Evolutionary conservation across 768 basidiomycete genomes (phyloP).

Genomic region (Boletus sp.): DNA sequence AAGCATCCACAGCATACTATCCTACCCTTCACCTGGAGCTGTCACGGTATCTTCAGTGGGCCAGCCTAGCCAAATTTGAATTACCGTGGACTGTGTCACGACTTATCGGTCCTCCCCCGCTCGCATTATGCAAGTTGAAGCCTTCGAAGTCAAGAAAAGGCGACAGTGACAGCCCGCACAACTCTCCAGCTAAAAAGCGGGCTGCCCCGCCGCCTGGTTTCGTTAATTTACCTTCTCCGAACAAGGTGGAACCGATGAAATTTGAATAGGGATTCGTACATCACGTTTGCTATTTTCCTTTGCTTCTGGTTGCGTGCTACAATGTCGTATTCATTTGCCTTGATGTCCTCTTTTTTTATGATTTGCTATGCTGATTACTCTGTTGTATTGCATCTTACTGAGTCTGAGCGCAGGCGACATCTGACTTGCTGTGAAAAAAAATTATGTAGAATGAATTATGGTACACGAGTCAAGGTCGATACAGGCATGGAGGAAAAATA

Average conservation of each 20-base stretch:
- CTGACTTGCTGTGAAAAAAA: constrained; percentile 3
- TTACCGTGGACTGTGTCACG: constrained; percentile 81
- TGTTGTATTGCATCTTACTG: constrained; percentile 22
- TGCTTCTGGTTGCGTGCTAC: constrained; percentile 5
- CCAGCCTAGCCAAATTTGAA: constrained; percentile 64
- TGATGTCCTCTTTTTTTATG: constrained; percentile 1
- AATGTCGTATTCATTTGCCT: constrained; percentile 8
- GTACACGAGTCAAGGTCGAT: constrained; percentile 5
- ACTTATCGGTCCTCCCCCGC: constrained; percentile 76
- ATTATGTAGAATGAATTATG: constrained; percentile 18
- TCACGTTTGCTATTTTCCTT: background rate
- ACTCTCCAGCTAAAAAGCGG: constrained; percentile 28
- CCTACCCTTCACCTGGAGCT: constrained; percentile 93
- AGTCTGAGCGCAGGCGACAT: constrained; percentile 9
- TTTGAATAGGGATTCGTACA: constrained; percentile 30
- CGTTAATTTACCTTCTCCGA: constrained; percentile 38
- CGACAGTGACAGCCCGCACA: constrained; percentile 18
- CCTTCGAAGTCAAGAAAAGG: constrained; percentile 13
- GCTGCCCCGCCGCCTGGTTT: constrained; percentile 15
- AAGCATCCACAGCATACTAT: constrained; percentile 93
- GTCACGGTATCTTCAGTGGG: constrained; percentile 77
- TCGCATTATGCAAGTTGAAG: constrained; percentile 48
- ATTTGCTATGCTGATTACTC: constrained; percentile 13
- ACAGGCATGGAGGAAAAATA: constrained; percentile 5
- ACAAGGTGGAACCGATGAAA: constrained; percentile 44